These are phyloP conservation scores for Globisporangium lucens DNA, from an alignment of 352 stramenopile genomes.

Conservation along the genomic window DNA sequence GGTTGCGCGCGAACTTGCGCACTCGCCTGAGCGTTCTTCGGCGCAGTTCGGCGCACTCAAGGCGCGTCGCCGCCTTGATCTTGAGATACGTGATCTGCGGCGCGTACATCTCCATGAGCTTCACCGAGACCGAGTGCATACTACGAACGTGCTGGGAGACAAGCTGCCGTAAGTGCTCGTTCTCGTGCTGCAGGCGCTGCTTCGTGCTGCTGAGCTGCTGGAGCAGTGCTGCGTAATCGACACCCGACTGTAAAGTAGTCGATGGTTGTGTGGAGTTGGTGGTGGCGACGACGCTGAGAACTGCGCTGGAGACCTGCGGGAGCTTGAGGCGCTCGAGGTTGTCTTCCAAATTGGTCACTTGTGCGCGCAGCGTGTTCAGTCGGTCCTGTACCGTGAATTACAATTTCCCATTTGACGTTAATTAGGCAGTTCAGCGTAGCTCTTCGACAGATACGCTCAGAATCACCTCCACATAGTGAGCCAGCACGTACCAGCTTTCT, in stretches of 20 bases:
- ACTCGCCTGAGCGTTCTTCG: background rate
- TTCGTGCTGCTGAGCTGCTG: slow-evolving; percentile 1
- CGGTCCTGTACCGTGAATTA: slow-evolving; percentile 3
- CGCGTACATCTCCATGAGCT: background rate
- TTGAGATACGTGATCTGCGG: background rate
- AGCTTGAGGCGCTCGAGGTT: background rate
- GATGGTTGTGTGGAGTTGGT: background rate
- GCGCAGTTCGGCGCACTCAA: slow-evolving; percentile 1
- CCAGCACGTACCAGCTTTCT: slow-evolving; percentile 16
- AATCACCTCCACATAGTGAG: background rate
- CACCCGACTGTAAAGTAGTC: background rate
- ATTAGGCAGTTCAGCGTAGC: no score
- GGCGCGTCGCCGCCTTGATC: slow-evolving; percentile 4
- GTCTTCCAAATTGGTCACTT: slow-evolving; percentile 7
- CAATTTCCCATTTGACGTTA: no score
- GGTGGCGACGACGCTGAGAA: background rate
- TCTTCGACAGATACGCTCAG: no score
- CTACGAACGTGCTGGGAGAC: background rate
- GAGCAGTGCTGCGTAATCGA: background rate
- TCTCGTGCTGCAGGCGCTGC: slow-evolving; percentile 12
- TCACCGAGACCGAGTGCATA: slow-evolving; percentile 3
- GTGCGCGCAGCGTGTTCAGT: background rate
- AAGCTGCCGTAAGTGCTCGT: slow-evolving; percentile 7
- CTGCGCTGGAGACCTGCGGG: background rate
- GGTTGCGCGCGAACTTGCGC: background rate